Evolutionary conservation across 2,329 filamentous ascomycete species (phyloP).

Genomic region (Aspergillus tamarii): DNA sequence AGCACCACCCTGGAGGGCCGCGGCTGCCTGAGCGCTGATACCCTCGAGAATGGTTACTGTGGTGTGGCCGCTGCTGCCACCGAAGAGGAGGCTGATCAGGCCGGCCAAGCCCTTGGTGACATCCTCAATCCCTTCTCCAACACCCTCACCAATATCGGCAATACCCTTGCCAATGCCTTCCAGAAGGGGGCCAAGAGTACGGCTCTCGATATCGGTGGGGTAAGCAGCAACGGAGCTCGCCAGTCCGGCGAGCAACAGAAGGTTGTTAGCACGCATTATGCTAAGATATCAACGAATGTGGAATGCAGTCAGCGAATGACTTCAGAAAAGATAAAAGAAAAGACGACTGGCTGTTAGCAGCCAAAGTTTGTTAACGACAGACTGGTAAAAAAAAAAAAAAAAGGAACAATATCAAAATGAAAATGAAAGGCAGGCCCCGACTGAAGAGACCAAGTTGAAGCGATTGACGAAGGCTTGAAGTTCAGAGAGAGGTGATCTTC

Average conservation of each 20-base stretch:
- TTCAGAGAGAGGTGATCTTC: slow-evolving; percentile 28
- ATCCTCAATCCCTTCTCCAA: slow-evolving; percentile 8
- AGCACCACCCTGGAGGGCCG: slow-evolving; percentile 40
- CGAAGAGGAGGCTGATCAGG: slow-evolving; percentile 30
- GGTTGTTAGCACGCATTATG: slow-evolving; percentile 30
- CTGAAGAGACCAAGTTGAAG: slow-evolving; percentile 24
- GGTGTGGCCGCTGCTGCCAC: slow-evolving; percentile 18
- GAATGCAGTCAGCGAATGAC: slow-evolving; percentile 19
- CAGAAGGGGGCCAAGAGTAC: slow-evolving; percentile 26
- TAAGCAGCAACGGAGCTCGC: slow-evolving; percentile 36
- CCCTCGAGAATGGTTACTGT: slow-evolving; percentile 30
- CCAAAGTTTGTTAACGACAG: slow-evolving; percentile 37
- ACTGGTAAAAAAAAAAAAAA: slow-evolving; percentile 31
- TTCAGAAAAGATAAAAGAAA: slow-evolving; percentile 17
- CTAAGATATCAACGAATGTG: slow-evolving; percentile 24
- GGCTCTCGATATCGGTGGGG: slow-evolving; percentile 34
- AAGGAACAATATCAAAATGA: slow-evolving; percentile 20
- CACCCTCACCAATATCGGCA: not conserved
- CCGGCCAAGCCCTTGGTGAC: slow-evolving; percentile 25
- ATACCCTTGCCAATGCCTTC: not conserved
- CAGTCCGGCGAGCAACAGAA: slow-evolving; percentile 39
- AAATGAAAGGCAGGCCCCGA: slow-evolving; percentile 22
- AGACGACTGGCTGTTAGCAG: slow-evolving; percentile 21
- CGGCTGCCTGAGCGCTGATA: slow-evolving; percentile 38
- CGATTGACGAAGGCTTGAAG: slow-evolving; percentile 28